A percentile compares a stretch with the other conserved stretches of the same genome.
Conservation (phyloP, 106 monocot genomes). For the Chionographis japonica region DNA sequence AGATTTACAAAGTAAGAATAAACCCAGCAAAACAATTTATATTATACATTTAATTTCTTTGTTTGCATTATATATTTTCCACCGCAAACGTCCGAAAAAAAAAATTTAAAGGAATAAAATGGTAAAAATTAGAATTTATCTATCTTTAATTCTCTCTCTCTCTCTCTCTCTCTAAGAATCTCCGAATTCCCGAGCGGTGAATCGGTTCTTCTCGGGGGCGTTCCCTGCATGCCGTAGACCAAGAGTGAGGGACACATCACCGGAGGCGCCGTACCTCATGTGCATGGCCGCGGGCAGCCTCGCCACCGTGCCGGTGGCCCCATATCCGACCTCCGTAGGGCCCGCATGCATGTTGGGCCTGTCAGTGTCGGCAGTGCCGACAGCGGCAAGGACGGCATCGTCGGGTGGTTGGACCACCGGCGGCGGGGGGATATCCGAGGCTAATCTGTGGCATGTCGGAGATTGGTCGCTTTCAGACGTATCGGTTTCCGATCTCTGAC, state of each 20-base stretch:
- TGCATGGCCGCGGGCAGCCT: constrained; percentile 22
- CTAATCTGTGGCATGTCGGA: neutral
- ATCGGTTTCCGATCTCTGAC: constrained; percentile 11
- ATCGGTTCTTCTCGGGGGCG: constrained; percentile 27
- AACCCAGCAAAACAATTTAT: neutral
- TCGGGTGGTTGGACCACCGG: too few species aligned
- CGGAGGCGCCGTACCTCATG: constrained; percentile 35
- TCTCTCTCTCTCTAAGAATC: neutral
- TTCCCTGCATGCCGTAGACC: constrained; percentile 80
- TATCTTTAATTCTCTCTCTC: neutral
- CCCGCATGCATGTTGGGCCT: constrained; percentile 11
- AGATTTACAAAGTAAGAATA: too few species aligned
- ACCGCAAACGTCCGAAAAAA: neutral
- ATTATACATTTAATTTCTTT: constrained; percentile 19
- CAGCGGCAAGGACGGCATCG: too few species aligned
- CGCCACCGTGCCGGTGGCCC: neutral
- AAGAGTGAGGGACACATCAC: constrained; percentile 91
- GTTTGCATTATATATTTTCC: constrained; percentile 1
- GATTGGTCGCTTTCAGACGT: constrained; percentile 17
- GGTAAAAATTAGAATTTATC: constrained; percentile 6
- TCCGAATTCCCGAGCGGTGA: constrained; percentile 8
- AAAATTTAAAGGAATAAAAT: neutral
- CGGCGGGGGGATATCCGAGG: neutral
- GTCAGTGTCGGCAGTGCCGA: constrained; percentile 24
- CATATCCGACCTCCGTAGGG: constrained; percentile 16